Evolutionary conservation across 371 early-diverging fungal species (phyloP).

Genomic region (Zychaea mexicana): DNA sequence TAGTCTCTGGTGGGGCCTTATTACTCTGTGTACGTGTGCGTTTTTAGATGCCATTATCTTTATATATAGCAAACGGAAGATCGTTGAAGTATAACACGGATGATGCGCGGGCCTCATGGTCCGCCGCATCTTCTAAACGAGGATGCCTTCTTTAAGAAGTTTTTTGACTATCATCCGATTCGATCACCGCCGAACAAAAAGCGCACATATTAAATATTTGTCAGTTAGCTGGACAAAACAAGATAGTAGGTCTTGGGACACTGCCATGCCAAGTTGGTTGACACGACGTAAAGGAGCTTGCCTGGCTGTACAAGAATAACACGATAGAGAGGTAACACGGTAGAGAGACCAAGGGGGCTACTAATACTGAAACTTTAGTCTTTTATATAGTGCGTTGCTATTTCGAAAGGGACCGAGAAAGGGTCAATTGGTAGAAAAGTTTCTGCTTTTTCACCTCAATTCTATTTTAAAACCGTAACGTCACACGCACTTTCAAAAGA

Average conservation of each 20-base stretch:
- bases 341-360: too few species aligned
- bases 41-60: too few species aligned
- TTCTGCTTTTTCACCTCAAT: constrained; percentile 6
- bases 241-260: too few species aligned
- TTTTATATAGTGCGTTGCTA: too few species aligned
- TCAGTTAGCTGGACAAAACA: neutral
- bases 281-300: too few species aligned
- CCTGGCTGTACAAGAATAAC: too few species aligned
- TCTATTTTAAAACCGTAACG: constrained; percentile 12
- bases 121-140: neutral
- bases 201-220: neutral
- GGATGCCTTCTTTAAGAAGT: neutral
- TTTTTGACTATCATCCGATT: neutral
- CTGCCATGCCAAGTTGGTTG: too few species aligned
- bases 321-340: neutral
- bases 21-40: too few species aligned
- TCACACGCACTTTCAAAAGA: constrained; percentile 12
- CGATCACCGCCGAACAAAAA: constrained; percentile 5
- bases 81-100: neutral
- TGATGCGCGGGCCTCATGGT: neutral
- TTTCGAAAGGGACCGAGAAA: constrained; percentile 7
- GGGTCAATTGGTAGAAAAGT: constrained; percentile 8
- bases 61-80: too few species aligned
- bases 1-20: too few species aligned
- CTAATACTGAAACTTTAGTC: too few species aligned